Percentiles rank a stretch among this genome's conserved stretches.
Evolutionary conservation across 352 stramenopile genomes (phyloP).

Genomic region (Plasmopara muralis): DNA sequence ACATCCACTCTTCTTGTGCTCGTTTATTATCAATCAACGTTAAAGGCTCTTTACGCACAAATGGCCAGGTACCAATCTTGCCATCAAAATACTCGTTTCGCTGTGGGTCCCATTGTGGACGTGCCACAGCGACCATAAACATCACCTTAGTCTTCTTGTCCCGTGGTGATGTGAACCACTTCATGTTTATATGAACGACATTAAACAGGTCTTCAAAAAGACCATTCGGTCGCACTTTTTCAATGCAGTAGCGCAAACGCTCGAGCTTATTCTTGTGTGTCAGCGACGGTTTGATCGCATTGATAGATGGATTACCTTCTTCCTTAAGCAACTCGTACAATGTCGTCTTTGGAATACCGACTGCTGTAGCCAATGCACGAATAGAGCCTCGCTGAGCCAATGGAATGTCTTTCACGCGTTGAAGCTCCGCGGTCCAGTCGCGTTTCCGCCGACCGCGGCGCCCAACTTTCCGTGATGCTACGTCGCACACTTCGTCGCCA

Average conservation of each 20-base stretch:
- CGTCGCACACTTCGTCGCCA: constrained; percentile 31
- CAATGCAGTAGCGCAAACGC: constrained; percentile 27
- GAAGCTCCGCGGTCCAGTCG: constrained; percentile 36
- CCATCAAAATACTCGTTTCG: constrained; percentile 33
- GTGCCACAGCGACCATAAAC: constrained; percentile 36
- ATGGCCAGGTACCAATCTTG: constrained; percentile 42
- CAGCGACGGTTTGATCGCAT: constrained; percentile 36
- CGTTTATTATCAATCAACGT: constrained; percentile 4
- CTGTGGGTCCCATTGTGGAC: constrained; percentile 33
- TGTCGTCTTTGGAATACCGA: constrained; percentile 42
- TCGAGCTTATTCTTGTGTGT: constrained; percentile 40
- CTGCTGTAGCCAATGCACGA: constrained; percentile 30
- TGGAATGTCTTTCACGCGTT: constrained; percentile 37
- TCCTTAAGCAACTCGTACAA: constrained; percentile 37
- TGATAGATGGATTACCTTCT: constrained; percentile 24
- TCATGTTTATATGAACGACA: constrained; percentile 40
- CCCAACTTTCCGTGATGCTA: constrained; percentile 37
- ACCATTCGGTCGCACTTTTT: constrained; percentile 29
- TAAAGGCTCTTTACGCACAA: constrained; percentile 20
- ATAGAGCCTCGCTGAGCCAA: constrained; percentile 33
- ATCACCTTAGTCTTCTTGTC: constrained; percentile 39
- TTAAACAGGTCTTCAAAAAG: constrained; percentile 42
- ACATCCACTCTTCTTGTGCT: background rate
- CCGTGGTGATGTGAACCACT: constrained; percentile 34
- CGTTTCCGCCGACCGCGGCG: constrained; percentile 34